Conservation (phyloP, 2,329 filamentous ascomycete genomes). For the Pseudogymnoascus sp. region DNA sequence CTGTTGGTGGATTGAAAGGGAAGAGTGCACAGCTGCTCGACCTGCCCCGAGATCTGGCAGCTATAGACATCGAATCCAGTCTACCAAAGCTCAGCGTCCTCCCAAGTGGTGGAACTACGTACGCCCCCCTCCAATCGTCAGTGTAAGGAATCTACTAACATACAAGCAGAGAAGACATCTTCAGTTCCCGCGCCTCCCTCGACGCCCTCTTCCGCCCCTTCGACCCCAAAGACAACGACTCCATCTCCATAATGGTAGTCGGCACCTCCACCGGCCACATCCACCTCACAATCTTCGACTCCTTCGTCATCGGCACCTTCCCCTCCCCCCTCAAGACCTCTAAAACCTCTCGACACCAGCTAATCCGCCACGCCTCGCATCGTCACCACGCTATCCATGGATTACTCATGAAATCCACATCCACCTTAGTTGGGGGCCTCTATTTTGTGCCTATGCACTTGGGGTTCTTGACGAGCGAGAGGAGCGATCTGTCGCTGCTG, state of each 20-base stretch:
- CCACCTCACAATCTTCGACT: conserved; percentile 78
- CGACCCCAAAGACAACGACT: conserved; percentile 56
- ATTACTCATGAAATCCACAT: conserved; percentile 50
- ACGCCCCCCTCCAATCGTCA: conserved; percentile 31
- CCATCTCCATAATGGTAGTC: conserved; percentile 71
- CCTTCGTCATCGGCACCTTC: conserved; percentile 68
- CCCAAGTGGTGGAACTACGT: conserved; percentile 57
- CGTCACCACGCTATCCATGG: conserved; percentile 67
- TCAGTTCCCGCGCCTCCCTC: conserved; percentile 27
- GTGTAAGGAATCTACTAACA: conserved; percentile 11
- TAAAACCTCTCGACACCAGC: conserved; percentile 22
- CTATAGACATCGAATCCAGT: conserved; percentile 67
- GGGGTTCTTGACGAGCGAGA: conserved; percentile 67
- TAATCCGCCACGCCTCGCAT: conserved; percentile 60
- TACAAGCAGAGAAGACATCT: conserved; percentile 27
- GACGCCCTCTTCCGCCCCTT: conserved; percentile 29
- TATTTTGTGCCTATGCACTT: conserved; percentile 72
- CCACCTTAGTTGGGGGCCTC: conserved; percentile 35
- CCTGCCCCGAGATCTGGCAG: conserved; percentile 64
- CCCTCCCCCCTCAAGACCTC: conserved; percentile 37
- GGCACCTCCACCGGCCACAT: conserved; percentile 64
- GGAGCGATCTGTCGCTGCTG: conserved; percentile 73
- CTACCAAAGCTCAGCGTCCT: conserved; percentile 69
- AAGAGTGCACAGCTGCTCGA: conserved; percentile 31
- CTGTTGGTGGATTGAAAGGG: not conserved